phyloP scores from a whole-genome alignment of 768 basidiomycete species.

The Leccinum subgranulosum region DNA sequence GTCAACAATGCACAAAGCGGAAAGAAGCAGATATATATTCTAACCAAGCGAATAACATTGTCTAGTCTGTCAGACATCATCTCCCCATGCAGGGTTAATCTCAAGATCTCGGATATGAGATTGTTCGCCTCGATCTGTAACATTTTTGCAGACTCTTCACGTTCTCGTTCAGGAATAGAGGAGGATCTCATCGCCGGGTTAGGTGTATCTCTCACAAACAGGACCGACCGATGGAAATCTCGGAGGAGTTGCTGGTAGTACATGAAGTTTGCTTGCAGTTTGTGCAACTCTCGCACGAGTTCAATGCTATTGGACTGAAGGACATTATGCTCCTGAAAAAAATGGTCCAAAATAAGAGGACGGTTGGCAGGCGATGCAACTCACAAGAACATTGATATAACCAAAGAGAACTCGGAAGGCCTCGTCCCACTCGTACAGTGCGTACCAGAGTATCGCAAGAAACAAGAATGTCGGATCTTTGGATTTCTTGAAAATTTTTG shows the following conservation, averaged over 20 bases:
- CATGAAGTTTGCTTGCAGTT: slow-evolving; percentile 51
- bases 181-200: slow-evolving; percentile 45
- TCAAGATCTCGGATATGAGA: slow-evolving; percentile 46
- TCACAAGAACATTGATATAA: slow-evolving; percentile 50
- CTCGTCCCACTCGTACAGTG: slow-evolving; percentile 62
- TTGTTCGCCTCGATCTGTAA: slow-evolving; percentile 41
- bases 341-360: not conserved
- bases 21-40: not conserved
- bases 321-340: slow-evolving; percentile 42
- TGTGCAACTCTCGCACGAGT: slow-evolving; percentile 51
- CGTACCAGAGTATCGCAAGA: slow-evolving; percentile 52
- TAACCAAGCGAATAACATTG: slow-evolving; percentile 26
- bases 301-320: slow-evolving; percentile 41
- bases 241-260: slow-evolving; percentile 52
- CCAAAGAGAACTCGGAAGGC: slow-evolving; percentile 46
- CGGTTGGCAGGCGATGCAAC: not conserved
- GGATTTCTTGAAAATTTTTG: slow-evolving; percentile 25
- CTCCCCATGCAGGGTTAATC: slow-evolving; percentile 35
- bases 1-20: not conserved
- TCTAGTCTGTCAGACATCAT: slow-evolving; percentile 22
- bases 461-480: slow-evolving; percentile 33
- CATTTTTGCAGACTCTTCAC: slow-evolving; percentile 26
- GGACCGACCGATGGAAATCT: slow-evolving; percentile 51
- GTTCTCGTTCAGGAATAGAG: slow-evolving; percentile 14
- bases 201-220: slow-evolving; percentile 46